Conservation (phyloP, 2,329 filamentous ascomycete species). For the Exophiala phaeomuriformis region DNA sequence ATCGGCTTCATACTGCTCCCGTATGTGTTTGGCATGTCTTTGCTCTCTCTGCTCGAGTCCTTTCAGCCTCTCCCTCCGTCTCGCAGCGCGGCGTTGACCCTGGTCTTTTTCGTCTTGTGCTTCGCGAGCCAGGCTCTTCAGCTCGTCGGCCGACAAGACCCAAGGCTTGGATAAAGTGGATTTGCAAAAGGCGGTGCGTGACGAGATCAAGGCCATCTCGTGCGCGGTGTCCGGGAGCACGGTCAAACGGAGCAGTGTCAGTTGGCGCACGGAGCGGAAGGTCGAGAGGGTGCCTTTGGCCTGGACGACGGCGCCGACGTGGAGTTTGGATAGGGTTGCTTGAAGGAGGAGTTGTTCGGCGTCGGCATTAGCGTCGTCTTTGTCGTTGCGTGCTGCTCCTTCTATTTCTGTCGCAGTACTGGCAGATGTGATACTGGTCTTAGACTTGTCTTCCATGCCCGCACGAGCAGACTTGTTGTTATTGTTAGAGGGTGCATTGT, state of each 20-base stretch:
- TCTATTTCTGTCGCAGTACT: no score
- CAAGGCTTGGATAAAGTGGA: constrained; percentile 49
- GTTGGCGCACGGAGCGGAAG: constrained; percentile 46
- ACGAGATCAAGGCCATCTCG: constrained; percentile 49
- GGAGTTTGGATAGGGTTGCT: constrained; percentile 35
- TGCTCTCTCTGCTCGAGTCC: constrained; percentile 38
- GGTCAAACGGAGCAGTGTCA: constrained; percentile 48
- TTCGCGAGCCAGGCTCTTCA: constrained; percentile 38
- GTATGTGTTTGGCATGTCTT: constrained; percentile 29
- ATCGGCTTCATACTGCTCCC: constrained; percentile 32
- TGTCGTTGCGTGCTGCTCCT: neutral
- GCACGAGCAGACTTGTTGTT: no score
- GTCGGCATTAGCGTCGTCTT: neutral
- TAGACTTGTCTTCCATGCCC: no score
- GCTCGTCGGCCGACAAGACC: constrained; percentile 41
- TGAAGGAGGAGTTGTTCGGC: constrained; percentile 9
- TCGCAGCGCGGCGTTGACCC: constrained; percentile 33
- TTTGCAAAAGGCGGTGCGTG: constrained; percentile 44
- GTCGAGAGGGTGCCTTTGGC: constrained; percentile 50
- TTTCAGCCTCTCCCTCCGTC: constrained; percentile 26
- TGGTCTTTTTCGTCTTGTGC: constrained; percentile 36
- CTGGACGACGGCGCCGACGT: constrained; percentile 49
- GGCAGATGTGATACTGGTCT: no score
- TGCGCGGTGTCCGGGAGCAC: constrained; percentile 46
- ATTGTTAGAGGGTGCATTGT: no score